Evolutionary conservation across 148 eudicot species (phyloP).

Genomic region (Vaccinium corymbosum): DNA sequence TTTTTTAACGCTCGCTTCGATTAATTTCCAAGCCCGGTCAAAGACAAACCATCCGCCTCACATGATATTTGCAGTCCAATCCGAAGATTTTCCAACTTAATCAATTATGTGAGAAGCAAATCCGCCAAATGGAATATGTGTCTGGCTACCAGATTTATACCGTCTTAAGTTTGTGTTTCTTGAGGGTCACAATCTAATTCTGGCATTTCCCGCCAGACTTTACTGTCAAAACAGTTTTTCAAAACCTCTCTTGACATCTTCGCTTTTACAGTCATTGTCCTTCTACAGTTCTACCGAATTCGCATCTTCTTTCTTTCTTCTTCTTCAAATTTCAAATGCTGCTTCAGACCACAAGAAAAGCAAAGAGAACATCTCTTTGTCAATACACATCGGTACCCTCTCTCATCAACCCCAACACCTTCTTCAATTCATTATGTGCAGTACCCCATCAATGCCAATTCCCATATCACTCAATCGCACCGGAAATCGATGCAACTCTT

Average conservation of each 20-base stretch:
- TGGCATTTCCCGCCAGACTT: not conserved
- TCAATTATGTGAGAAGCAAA: too few relatives aligned
- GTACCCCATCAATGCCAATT: not conserved
- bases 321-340: conserved; percentile 5
- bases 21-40: too few relatives aligned
- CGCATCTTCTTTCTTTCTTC: not conserved
- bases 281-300: not conserved
- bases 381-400: not conserved
- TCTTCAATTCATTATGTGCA: conserved; percentile 3
- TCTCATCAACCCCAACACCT: conserved; percentile 6
- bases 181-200: not conserved
- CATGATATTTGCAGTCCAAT: too few relatives aligned
- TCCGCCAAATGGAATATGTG: too few relatives aligned
- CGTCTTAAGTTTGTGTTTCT: not conserved
- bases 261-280: not conserved
- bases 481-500: not conserved
- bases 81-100: too few relatives aligned
- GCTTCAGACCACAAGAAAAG: conserved; percentile 14
- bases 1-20: too few relatives aligned
- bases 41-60: too few relatives aligned
- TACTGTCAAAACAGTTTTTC: not conserved
- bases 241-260: not conserved
- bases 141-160: not conserved
- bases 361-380: conserved; percentile 15
- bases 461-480: conserved; percentile 15